A percentile compares a stretch with the other conserved stretches of the same genome.
phyloP scores from a whole-genome alignment of 176 grass and related monocot genomes.

The Bothriochloa decipiens region DNA sequence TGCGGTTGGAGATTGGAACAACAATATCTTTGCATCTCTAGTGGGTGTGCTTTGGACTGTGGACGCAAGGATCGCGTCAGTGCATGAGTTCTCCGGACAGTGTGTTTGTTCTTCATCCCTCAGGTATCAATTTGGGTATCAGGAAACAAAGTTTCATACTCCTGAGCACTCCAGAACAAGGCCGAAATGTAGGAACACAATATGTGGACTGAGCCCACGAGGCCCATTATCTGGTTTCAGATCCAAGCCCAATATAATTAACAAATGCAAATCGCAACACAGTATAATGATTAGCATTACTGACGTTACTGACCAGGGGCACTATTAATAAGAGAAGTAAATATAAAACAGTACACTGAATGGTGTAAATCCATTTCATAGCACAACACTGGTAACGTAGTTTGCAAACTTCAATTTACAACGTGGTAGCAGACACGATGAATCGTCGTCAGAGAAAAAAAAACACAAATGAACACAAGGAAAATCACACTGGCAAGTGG shows the following conservation, averaged over 20 bases:
- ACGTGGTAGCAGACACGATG: not conserved
- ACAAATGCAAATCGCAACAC: not conserved
- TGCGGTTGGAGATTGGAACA: not conserved
- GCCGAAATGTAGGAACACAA: not conserved
- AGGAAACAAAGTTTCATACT: not conserved
- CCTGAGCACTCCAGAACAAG: not conserved
- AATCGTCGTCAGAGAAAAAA: not conserved
- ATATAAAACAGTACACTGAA: not conserved
- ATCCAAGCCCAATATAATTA: not conserved
- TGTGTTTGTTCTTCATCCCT: not conserved
- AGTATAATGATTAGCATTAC: not conserved
- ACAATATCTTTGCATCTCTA: not conserved
- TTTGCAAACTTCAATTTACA: constrained; percentile 74
- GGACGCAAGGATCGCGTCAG: not conserved
- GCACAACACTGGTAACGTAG: not conserved
- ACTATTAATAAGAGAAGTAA: constrained; percentile 9
- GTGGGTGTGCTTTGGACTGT: not conserved
- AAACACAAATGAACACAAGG: not conserved
- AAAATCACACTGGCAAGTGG: constrained; percentile 17
- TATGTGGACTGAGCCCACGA: not conserved
- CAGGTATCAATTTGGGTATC: not conserved
- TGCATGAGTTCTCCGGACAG: not conserved
- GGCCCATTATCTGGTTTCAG: not conserved
- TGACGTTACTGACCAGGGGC: not conserved
- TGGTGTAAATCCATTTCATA: not conserved